phyloP scores from a whole-genome alignment of 192 early-diverging fungal species.

The Backusella macrospora region DNA sequence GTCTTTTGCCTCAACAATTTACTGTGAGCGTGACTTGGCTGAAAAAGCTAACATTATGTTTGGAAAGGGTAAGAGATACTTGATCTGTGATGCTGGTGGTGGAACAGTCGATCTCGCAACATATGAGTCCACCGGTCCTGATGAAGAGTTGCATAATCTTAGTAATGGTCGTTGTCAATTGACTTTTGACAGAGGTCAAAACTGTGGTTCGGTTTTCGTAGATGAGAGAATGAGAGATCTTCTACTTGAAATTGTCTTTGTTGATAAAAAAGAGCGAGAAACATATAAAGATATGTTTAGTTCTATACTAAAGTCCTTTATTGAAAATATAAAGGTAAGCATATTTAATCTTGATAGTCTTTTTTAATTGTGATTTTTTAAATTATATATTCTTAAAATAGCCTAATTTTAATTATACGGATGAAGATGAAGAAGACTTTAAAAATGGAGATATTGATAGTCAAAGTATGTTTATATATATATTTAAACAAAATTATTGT shows the following conservation, averaged over 20 bases:
- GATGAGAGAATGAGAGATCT: neutral
- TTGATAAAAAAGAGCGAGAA: neutral
- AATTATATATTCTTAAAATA: neutral
- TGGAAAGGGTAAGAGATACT: neutral
- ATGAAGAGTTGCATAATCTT: neutral
- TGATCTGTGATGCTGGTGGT: conserved; percentile 23
- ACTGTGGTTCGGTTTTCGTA: neutral
- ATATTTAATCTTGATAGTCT: neutral
- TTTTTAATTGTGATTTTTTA: neutral
- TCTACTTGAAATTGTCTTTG: neutral
- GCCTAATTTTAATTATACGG: neutral
- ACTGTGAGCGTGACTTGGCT: neutral
- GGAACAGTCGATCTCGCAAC: conserved; percentile 20
- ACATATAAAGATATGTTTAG: neutral
- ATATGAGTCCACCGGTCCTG: neutral
- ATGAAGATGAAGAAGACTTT: neutral
- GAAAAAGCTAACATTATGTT: neutral
- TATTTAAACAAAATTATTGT: too few relatives aligned
- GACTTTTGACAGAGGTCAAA: conserved; percentile 1
- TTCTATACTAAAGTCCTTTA: neutral
- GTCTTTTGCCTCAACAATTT: conserved; percentile 11
- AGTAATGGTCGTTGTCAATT: neutral
- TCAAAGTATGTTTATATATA: neutral
- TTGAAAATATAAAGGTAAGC: neutral
- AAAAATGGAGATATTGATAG: neutral